Conservation (phyloP, 306 rosid genomes). For the Clitoria ternatea region DNA sequence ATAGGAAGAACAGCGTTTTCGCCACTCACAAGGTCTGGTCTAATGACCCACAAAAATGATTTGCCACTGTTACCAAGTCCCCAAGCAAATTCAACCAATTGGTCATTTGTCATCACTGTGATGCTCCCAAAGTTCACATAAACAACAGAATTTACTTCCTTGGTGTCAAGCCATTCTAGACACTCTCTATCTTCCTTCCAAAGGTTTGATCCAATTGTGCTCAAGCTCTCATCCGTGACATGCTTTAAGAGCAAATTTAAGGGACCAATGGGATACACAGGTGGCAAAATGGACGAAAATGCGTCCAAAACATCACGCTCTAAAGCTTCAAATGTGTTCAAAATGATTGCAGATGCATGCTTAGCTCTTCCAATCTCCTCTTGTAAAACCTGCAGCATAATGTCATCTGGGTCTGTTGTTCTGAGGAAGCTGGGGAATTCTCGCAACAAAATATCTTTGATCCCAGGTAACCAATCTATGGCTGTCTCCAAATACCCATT, state of each 20-base stretch:
- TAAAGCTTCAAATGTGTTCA: constrained; percentile 46
- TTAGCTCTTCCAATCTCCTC: constrained; percentile 19
- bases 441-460: constrained; percentile 29
- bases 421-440: constrained; percentile 46
- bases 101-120: constrained; percentile 44
- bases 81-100: constrained; percentile 17
- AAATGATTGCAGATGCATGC: constrained; percentile 37
- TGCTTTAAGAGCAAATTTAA: constrained; percentile 25
- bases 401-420: constrained; percentile 38
- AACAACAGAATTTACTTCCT: constrained; percentile 19
- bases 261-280: constrained; percentile 48
- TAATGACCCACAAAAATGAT: constrained; percentile 6
- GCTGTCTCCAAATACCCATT: not conserved
- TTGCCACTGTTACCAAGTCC: constrained; percentile 7
- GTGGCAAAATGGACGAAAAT: constrained; percentile 32
- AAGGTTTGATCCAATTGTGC: constrained; percentile 38
- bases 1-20: not conserved
- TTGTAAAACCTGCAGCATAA: constrained; percentile 9
- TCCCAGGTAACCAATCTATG: constrained; percentile 3
- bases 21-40: not conserved
- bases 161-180: constrained; percentile 43
- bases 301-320: constrained; percentile 31
- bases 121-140: constrained; percentile 31
- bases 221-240: not conserved
- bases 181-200: constrained; percentile 49